These are phyloP conservation scores for Coemansia sp. DNA, from an alignment of 371 early-diverging fungal genomes.

Conservation along the genomic window DNA sequence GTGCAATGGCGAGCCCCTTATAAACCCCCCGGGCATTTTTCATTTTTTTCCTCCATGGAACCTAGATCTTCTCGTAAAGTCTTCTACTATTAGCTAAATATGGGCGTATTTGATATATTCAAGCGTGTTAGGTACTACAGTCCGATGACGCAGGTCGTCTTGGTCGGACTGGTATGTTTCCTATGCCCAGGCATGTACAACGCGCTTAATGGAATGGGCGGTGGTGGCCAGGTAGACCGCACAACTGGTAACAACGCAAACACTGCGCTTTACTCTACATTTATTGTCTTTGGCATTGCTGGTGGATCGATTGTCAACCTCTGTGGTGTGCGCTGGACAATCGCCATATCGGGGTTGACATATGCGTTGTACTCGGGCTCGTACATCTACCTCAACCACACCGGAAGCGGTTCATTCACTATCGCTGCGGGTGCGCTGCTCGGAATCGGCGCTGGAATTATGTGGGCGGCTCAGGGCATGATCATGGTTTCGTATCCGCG, in stretches of 20 bases:
- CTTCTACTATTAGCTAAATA: neutral
- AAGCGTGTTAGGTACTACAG: slow-evolving; percentile 54
- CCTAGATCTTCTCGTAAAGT: neutral
- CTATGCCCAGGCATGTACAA: slow-evolving; percentile 87
- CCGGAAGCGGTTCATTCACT: slow-evolving; percentile 49
- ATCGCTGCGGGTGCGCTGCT: slow-evolving; percentile 61
- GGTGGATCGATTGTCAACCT: slow-evolving; percentile 56
- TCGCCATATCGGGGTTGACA: slow-evolving; percentile 49
- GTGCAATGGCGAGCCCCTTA: too few species aligned
- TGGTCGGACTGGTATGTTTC: slow-evolving; percentile 73
- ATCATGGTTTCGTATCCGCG: slow-evolving; percentile 80
- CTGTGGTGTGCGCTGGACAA: slow-evolving; percentile 54
- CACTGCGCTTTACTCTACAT: slow-evolving; percentile 68
- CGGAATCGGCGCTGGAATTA: slow-evolving; percentile 56
- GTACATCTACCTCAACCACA: slow-evolving; percentile 52
- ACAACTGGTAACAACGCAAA: slow-evolving; percentile 66
- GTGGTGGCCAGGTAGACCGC: slow-evolving; percentile 70
- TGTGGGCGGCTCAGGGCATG: slow-evolving; percentile 78
- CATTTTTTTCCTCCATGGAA: neutral
- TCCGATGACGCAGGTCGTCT: slow-evolving; percentile 64
- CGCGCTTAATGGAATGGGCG: slow-evolving; percentile 68
- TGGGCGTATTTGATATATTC: neutral
- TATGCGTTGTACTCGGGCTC: slow-evolving; percentile 58
- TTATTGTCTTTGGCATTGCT: slow-evolving; percentile 65
- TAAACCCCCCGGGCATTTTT: too few species aligned